Percentiles rank a stretch among this genome's conserved stretches.
These are phyloP conservation scores for Hypoxylon sp. DNA, from an alignment of 2,329 filamentous ascomycete genomes.

Conservation along the genomic window DNA sequence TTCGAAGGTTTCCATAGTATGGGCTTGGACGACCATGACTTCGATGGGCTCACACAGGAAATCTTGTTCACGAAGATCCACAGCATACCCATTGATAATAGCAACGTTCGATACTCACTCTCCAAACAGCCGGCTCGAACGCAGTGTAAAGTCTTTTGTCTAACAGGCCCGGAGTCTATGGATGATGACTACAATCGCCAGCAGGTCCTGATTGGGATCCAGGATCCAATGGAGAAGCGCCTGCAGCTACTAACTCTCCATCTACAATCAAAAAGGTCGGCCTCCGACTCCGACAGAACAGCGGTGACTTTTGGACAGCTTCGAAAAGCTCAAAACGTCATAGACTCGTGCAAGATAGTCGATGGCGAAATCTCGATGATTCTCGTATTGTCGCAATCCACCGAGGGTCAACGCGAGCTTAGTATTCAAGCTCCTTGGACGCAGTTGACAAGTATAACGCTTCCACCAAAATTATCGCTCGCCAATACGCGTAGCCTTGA, in stretches of 20 bases:
- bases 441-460: constrained; percentile 74
- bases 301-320: constrained; percentile 65
- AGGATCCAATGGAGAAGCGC: constrained; percentile 77
- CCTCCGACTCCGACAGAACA: constrained; percentile 56
- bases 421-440: constrained; percentile 84
- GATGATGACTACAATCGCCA: constrained; percentile 67
- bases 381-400: constrained; percentile 76
- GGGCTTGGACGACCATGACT: constrained; percentile 79
- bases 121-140: constrained; percentile 66
- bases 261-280: constrained; percentile 58
- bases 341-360: constrained; percentile 79
- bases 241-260: constrained; percentile 77
- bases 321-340: constrained; percentile 75
- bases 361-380: constrained; percentile 79
- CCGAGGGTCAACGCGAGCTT: constrained; percentile 74
- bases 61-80: constrained; percentile 80
- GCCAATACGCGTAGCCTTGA: constrained; percentile 73
- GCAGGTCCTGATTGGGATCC: constrained; percentile 76
- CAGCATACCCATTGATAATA: constrained; percentile 73
- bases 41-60: constrained; percentile 79
- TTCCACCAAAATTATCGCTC: constrained; percentile 70
- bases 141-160: constrained; percentile 76
- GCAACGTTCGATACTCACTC: constrained; percentile 72
- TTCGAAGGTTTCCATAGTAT: constrained; percentile 80
- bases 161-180: constrained; percentile 71